Base-by-base conservation (phyloP, 495 filamentous ascomycete genomes). In the Xylaria sp. region DNA sequence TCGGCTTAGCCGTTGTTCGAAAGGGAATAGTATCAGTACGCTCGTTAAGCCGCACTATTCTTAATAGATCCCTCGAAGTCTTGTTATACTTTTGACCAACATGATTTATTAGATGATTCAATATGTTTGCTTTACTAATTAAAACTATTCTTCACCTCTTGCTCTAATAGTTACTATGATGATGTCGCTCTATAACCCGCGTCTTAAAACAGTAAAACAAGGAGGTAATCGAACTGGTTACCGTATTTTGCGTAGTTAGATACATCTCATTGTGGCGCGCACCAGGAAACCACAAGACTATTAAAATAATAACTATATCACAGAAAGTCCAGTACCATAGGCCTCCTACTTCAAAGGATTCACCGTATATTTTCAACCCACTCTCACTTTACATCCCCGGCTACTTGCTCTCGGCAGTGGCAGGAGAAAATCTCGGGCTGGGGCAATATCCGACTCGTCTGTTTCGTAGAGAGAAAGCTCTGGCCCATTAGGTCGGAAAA, bases 401-500 rank as follows among this genome's bases (percentile, higher is more conserved):
- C 40, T 63, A 44, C 40, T 19, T 61, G n/a, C 0, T 8, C 24
- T 65, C 15, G 43, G 40, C 26, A 63, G 15, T 3, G 40, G 41
- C 15, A 33, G 17, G 8, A 46, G 29, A 17, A 33, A 33, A 7
- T 21, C 62, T 11, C 24, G 29, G 17, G 41, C 43, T 5, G 29
- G 24, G 0, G 62, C 24, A 4, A 65, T 24, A 21, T 50, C 43
- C 12, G 62, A 63, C 15, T 17, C 11, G 1, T 50, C 29, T 12
- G 41, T 65, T 33, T 65, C 17, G 21, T 43, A 50, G 11, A 63
- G 3, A n/a, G 55, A n/a, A 33, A 63, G 29, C 7, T 29, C 44
- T 31, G 74, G 74, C 12, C 72, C 69, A 21, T 74, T 44, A 24
- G 71, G 71, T 0, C 61, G 69, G 61, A 78, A 83, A 15, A 84